These are phyloP conservation scores for Ceratocystis albifundus DNA, from an alignment of 2,329 filamentous ascomycete genomes.

Conservation along the genomic window DNA sequence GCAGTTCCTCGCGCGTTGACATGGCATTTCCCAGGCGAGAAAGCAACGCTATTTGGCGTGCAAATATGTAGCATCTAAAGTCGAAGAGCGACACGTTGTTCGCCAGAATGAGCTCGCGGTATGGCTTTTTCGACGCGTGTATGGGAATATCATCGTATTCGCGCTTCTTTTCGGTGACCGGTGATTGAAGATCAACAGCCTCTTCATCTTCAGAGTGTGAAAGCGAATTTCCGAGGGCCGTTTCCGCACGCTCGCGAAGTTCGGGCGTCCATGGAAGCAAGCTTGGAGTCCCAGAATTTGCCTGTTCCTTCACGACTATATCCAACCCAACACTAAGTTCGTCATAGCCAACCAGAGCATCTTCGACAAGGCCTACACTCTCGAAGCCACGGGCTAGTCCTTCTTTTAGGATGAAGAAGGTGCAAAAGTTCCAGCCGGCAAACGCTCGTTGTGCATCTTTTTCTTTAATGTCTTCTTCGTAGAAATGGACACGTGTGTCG, in stretches of 20 bases:
- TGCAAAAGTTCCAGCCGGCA: slow-evolving; percentile 98
- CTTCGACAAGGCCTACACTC: slow-evolving; percentile 88
- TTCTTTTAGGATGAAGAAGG: slow-evolving; percentile 96
- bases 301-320: slow-evolving; percentile 64
- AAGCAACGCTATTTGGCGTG: slow-evolving; percentile 71
- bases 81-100: slow-evolving; percentile 96
- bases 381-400: slow-evolving; percentile 88
- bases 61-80: slow-evolving; percentile 87
- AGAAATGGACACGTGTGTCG: slow-evolving; percentile 79
- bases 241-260: slow-evolving; percentile 48
- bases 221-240: slow-evolving; percentile 2
- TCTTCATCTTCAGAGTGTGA: slow-evolving; percentile 31
- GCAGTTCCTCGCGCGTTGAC: slow-evolving; percentile 50
- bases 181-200: slow-evolving; percentile 41
- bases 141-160: slow-evolving; percentile 43
- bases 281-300: slow-evolving; percentile 44
- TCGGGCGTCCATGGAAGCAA: slow-evolving; percentile 65
- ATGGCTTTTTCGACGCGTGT: slow-evolving; percentile 60
- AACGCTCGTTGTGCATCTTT: slow-evolving; percentile 76
- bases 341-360: slow-evolving; percentile 88
- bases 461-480: slow-evolving; percentile 94
- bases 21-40: slow-evolving; percentile 68
- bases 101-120: slow-evolving; percentile 80
- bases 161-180: slow-evolving; percentile 29
- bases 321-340: slow-evolving; percentile 84